phyloP scores from a whole-genome alignment of 257 asterid species.

The Solanum arcanum region DNA sequence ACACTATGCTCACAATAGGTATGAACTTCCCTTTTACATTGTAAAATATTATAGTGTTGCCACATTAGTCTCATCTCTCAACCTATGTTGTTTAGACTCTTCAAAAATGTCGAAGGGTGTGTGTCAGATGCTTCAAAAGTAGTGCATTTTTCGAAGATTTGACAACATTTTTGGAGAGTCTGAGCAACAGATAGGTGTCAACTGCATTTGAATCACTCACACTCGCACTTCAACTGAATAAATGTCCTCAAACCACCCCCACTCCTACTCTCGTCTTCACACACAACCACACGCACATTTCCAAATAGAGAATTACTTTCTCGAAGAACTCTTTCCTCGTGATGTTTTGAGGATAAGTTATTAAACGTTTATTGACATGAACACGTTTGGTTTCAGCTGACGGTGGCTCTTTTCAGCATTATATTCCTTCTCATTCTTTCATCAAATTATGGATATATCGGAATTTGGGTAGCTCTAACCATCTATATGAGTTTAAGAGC shows the following conservation, averaged over 20 bases:
- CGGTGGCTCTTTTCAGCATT: conserved; percentile 55
- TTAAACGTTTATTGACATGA: not conserved
- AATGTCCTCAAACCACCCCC: not conserved
- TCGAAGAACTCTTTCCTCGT: too few relatives aligned
- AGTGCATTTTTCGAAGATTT: not conserved
- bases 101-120: not conserved
- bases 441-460: conserved; percentile 32
- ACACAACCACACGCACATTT: not conserved
- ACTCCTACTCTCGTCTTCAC: not conserved
- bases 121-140: not conserved
- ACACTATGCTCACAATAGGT: not conserved
- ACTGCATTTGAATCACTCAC: not conserved
- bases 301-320: not conserved
- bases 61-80: not conserved
- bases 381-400: conserved; percentile 25
- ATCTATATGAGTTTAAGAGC: conserved; percentile 59
- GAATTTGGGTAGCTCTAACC: conserved; percentile 60
- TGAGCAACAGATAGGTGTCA: not conserved
- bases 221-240: not conserved
- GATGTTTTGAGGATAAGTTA: not conserved
- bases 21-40: not conserved
- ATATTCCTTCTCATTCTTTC: conserved; percentile 38
- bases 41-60: not conserved
- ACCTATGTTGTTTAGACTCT: not conserved
- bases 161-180: not conserved